phyloP scores from a whole-genome alignment of 495 filamentous ascomycete genomes.

The Xylaria longipes region DNA sequence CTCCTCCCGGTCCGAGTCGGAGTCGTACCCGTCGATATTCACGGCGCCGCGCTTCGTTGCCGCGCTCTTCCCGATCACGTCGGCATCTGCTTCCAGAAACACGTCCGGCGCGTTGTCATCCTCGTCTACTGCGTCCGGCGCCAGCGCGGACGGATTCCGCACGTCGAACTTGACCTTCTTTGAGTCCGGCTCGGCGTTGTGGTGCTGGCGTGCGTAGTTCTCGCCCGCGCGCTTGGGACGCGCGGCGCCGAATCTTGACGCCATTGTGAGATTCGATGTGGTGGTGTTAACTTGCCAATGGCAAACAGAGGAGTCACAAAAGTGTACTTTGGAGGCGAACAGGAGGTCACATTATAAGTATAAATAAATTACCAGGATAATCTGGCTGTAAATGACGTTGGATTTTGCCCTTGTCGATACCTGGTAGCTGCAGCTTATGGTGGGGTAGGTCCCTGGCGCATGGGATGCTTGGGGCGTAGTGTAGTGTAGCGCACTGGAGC shows the following conservation, averaged over 20 bases:
- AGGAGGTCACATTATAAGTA: slow-evolving; percentile 22
- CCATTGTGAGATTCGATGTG: slow-evolving; percentile 53
- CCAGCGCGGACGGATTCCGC: slow-evolving; percentile 90
- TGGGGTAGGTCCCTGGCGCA: slow-evolving; percentile 29
- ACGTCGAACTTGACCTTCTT: slow-evolving; percentile 96
- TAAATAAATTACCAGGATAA: neutral
- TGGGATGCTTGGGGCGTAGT: neutral
- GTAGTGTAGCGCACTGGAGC: neutral
- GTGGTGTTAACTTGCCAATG: neutral
- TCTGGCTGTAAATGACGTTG: slow-evolving; percentile 32
- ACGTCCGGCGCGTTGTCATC: slow-evolving; percentile 64
- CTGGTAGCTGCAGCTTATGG: slow-evolving; percentile 32
- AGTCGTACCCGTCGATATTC: slow-evolving; percentile 96
- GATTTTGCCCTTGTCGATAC: slow-evolving; percentile 34
- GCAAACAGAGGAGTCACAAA: neutral
- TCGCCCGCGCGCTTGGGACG: slow-evolving; percentile 86
- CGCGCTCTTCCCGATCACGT: slow-evolving; percentile 86
- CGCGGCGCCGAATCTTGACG: slow-evolving; percentile 65
- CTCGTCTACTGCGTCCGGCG: slow-evolving; percentile 69
- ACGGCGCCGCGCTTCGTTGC: slow-evolving; percentile 88
- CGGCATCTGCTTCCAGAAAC: slow-evolving; percentile 69
- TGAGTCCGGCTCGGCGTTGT: slow-evolving; percentile 61
- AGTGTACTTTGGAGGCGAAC: neutral
- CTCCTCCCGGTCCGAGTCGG: slow-evolving; percentile 85
- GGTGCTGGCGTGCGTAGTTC: slow-evolving; percentile 75